Base-by-base conservation (phyloP, 345 rosid genomes). In the Eucalyptus virginea region DNA sequence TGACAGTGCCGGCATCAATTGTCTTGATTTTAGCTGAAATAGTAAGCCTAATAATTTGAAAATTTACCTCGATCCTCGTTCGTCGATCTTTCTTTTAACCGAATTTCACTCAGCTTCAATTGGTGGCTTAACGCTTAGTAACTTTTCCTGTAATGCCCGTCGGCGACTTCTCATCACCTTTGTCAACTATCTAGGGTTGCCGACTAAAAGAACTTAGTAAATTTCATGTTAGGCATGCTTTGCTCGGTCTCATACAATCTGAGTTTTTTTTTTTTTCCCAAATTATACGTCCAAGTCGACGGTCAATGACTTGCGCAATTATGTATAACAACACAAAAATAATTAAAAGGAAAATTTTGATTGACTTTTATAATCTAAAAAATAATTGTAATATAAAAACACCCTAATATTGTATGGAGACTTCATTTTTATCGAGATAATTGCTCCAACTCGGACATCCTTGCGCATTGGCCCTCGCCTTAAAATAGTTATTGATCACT, bases 41-140 rank as follows among this genome's bases (percentile, higher is more conserved):
- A 1, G 0, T 28, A 6, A 60, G 4, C 17, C 32, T 60, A 11
- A 2, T 60, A 28, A 60, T 3, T 28, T 28, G 1, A 60, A 60
- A 12, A 6, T 28, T 12, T 28, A 28, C 28, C 34, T 60, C 1
- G 1, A 13, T 60, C 69, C 1, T 60, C 0, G 1, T 60, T 60
- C 7, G 1, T 3, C 16, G 0, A 60, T 60, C 69, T 60, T 60
- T 6, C 7, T 60, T 28, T 60, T 0, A 12, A 13, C 0, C 0
- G 32, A 28, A 3, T 60, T 60, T 60, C 69, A 60, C 69, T 60
- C 28, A 12, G 0, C 32, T 28, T 60, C 32, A 28, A 0, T 13
- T 6, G 15, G 69, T 28, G 32, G 69, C 0, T 60, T 1, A 1
- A 5, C 2, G 1, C 69, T 12, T 1, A 13, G 8, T 60, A 60